Base-by-base conservation (phyloP, 257 asterid species). In the Fraxinus pennsylvanica region DNA sequence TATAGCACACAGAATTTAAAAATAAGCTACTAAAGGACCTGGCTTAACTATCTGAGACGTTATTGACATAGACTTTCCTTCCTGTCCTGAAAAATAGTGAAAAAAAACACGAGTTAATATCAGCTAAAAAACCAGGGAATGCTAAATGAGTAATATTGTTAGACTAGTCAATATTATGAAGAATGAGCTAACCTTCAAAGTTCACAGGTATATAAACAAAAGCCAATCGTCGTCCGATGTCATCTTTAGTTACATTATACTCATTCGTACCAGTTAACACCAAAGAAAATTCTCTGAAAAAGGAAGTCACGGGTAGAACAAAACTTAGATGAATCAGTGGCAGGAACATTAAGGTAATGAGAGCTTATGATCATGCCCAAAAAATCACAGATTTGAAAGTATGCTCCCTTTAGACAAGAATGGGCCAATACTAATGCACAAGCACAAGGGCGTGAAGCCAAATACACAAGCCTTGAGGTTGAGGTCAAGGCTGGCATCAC, bases 171-270 rank as follows among this genome's bases (percentile, higher is more conserved):
- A 72, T 45, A 63, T 74, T 52, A 52, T 78, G 68, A 54, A 66
- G 73, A 76, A 78, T 67, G 70, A 83, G 52, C 91, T 66, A 54
- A 88, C 99, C 99, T 89, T 96, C 97, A 84, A 93, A 93, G 84
- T 96, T 96, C 75, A 90, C 95, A 29, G 99, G 98, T 73, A 85
- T 73, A 73, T 93, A 96, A 75, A 89, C 92, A 82, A 96, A 96
- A 79, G 89, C 81, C 86, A 96, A 67, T 35, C 89, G 82, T 52
- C 85, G 85, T 38, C 92, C 96, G 52, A 96, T 83, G 74, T 96
- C 99, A 85, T 93, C 97, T 83, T 90, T 96, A 17, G 89, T 86
- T 79, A 93, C 74, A 71, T 88, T 76, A 84, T 93, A 91, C 76
- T 89, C 98, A 81, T 84, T 93, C 67, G 97, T 83, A 78, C 99